Evolutionary conservation across 2,329 filamentous ascomycete species (phyloP).

Genomic region (Apiospora sp.): DNA sequence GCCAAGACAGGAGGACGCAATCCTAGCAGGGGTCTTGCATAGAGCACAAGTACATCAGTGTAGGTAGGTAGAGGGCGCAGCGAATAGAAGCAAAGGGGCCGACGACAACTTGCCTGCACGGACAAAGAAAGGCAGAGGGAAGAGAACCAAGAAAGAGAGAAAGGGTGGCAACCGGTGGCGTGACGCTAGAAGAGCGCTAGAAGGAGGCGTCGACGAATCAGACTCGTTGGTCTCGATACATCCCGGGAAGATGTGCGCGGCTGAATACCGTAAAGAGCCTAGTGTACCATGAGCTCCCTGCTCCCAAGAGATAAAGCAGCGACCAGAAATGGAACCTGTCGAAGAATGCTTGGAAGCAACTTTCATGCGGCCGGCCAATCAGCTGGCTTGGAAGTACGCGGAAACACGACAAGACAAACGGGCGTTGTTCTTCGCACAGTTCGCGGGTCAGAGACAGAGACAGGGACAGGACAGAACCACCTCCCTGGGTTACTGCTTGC

Average conservation of each 20-base stretch:
- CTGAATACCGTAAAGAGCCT: conserved; percentile 12
- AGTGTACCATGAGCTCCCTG: conserved; percentile 4
- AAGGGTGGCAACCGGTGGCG: conserved; percentile 32
- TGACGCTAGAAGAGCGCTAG: conserved; percentile 49
- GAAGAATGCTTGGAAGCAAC: conserved; percentile 24
- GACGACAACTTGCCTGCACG: conserved; percentile 15
- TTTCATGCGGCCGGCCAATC: conserved; percentile 16
- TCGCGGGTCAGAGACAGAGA: background rate
- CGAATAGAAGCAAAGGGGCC: background rate
- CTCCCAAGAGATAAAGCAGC: conserved; percentile 27
- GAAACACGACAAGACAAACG: conserved; percentile 5
- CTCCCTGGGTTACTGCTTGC: background rate
- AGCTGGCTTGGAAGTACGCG: background rate
- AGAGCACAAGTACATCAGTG: background rate
- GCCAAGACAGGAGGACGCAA: conserved; percentile 10
- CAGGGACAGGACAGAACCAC: background rate
- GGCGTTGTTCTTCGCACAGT: conserved; percentile 3
- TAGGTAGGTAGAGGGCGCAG: conserved; percentile 1
- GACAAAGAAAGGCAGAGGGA: conserved; percentile 25
- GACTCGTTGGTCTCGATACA: conserved; percentile 36
- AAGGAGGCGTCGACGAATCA: conserved; percentile 37
- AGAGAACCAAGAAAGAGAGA: conserved; percentile 23
- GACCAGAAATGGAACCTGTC: conserved; percentile 24
- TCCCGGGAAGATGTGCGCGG: conserved; percentile 27
- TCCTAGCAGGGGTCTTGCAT: conserved; percentile 13